Conservation (phyloP, 176 grass and related monocot species). For the Eragrostis curvula region DNA sequence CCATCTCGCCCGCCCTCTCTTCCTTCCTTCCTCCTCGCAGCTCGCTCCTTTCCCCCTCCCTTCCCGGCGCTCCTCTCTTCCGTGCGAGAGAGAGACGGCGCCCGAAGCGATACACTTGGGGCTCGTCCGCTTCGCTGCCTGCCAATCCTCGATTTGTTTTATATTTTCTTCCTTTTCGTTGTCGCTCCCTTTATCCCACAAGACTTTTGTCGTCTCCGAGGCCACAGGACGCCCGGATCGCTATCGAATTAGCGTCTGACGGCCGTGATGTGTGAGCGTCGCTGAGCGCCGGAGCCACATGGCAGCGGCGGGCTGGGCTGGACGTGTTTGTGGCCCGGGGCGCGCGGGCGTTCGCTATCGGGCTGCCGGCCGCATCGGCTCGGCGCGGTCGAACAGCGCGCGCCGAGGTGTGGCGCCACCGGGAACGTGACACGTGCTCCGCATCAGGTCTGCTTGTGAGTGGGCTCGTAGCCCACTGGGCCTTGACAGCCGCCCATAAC, state of each 20-base stretch:
- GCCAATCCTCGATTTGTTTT: conserved; percentile 35
- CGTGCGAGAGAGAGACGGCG: not conserved
- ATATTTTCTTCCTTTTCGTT: not conserved
- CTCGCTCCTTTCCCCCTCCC: not conserved
- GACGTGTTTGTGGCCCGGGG: not conserved
- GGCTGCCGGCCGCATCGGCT: not conserved
- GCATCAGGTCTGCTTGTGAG: not conserved
- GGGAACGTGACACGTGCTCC: not conserved
- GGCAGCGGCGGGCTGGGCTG: not conserved
- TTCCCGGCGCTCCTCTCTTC: too few relatives aligned
- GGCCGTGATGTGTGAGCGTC: not conserved
- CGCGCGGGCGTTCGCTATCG: not conserved
- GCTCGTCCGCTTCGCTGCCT: not conserved
- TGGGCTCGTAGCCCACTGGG: not conserved
- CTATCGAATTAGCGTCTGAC: too few relatives aligned
- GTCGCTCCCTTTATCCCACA: too few relatives aligned
- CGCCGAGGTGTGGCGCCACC: not conserved
- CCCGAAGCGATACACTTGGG: conserved; percentile 27
- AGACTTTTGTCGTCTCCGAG: too few relatives aligned
- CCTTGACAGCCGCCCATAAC: not conserved
- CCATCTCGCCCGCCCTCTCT: conserved; percentile 56
- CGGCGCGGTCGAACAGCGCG: not conserved
- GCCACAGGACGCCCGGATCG: too few relatives aligned
- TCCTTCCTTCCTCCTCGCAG: not conserved
- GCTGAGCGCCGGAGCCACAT: not conserved